A percentile compares a stretch with the other conserved stretches of the same genome.
Evolutionary conservation across 345 rosid genomes (phyloP).

Genomic region (Durio zibethinus): DNA sequence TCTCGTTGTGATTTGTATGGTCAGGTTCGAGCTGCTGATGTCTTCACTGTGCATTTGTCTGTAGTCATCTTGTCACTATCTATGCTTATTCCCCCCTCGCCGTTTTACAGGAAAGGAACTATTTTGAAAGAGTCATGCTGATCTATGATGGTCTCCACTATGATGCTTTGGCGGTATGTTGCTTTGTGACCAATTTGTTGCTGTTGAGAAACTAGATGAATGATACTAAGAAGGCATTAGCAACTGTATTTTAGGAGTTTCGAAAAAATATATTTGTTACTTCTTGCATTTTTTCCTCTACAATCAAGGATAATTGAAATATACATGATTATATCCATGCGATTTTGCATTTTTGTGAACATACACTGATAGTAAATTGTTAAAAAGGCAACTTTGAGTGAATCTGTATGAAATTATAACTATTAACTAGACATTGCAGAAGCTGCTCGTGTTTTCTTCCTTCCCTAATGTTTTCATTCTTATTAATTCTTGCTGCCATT

Average conservation of each 20-base stretch:
- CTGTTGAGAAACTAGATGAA: background rate
- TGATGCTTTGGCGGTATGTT: conserved; percentile 86
- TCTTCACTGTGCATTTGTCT: background rate
- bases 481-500: background rate
- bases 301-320: background rate
- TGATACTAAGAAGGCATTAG: background rate
- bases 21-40: conserved; percentile 47
- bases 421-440: background rate
- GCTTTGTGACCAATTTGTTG: conserved; percentile 10
- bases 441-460: background rate
- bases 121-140: conserved; percentile 77
- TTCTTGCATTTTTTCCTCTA: background rate
- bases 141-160: conserved; percentile 95
- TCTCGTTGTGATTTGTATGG: conserved; percentile 90
- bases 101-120: conserved; percentile 52
- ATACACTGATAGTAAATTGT: background rate
- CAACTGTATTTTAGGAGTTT: background rate
- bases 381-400: background rate
- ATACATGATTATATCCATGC: background rate
- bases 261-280: background rate
- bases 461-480: background rate
- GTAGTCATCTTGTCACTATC: background rate
- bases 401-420: background rate
- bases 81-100: background rate
- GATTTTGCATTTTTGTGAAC: background rate